These are phyloP conservation scores for Amanita rubescens DNA, from an alignment of 768 basidiomycete genomes.

Conservation along the genomic window DNA sequence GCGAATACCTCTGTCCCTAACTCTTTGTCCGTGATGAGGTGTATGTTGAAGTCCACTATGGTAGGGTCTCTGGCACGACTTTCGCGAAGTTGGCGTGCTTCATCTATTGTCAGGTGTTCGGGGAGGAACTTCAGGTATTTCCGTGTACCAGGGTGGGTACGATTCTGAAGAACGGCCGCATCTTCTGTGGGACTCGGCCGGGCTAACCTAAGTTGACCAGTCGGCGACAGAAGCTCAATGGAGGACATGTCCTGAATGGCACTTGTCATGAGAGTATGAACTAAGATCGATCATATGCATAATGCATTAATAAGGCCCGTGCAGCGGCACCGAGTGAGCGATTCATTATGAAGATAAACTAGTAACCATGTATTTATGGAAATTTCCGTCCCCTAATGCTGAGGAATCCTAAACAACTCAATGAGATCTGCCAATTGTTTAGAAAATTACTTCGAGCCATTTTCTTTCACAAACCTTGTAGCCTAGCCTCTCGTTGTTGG, in stretches of 20 bases:
- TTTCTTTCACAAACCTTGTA: constrained; percentile 50
- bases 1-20: constrained; percentile 18
- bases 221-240: constrained; percentile 23
- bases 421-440: constrained; percentile 42
- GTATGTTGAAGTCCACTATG: constrained; percentile 31
- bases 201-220: constrained; percentile 26
- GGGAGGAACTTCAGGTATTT: constrained; percentile 34
- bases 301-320: no score
- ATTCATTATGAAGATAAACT: background rate
- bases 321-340: background rate
- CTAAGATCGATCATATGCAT: background rate
- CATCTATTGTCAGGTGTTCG: constrained; percentile 25
- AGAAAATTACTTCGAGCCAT: background rate
- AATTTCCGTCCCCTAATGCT: background rate
- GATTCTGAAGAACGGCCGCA: constrained; percentile 24
- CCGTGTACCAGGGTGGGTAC: constrained; percentile 30
- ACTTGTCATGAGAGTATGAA: background rate
- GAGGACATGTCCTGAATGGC: constrained; percentile 15
- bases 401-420: constrained; percentile 32
- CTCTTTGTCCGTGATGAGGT: constrained; percentile 21
- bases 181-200: constrained; percentile 30
- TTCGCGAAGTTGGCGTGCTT: constrained; percentile 28
- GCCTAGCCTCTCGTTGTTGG: constrained; percentile 71
- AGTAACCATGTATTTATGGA: background rate
- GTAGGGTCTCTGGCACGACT: constrained; percentile 23